Evolutionary conservation across 2,329 filamentous ascomycete species (phyloP), one percentile per base, ranked within the genome.

Genomic region (Sporothrix curviconia): DNA sequence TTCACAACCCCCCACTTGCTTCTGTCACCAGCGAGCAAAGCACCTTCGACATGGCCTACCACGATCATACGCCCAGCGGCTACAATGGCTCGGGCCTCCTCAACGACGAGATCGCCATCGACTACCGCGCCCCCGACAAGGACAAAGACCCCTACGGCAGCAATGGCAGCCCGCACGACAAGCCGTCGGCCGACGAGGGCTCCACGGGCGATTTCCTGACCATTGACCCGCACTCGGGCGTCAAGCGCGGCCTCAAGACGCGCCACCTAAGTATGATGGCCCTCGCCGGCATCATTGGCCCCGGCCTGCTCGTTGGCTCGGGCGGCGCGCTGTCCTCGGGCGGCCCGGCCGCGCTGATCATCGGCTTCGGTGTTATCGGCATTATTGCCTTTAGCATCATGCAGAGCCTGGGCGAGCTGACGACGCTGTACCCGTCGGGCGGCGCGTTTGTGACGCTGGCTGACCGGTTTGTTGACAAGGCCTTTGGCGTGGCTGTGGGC

Each of bases 321-420:
- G 87, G 88, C 36, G 82, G 84, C 47, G 87, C 87, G 0, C 73
- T 92, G 24, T 76, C 80, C 12, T 80, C 77, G 42, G 87, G 86
- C 56, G 88, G 88, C 0, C 87, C 88, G 15, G 87, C 85, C 0
- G 83, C 86, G 0, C 71, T 90, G 50, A 69, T 91, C 36, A 89
- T 91, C 65, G 87, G 87, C 1, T 92, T 91, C 62, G 81, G 78
- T 9, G 73, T 89, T 28, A 86, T 90, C 62, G 87, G 85, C 11
- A 78, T 89, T 61, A 81, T 90, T 59, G 86, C 86, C 2, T 79
- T 77, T 61, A 78, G 76, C 63, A 80, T 86, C 62, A 89, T 88
- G 82, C 87, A 90, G 74, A 86, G 82, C 4, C 72, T 91, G 7
- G 87, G 87, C 19, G 87, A 91, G 68, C 74, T 90, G 64, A 87